Conservation (phyloP, 495 filamentous ascomycete genomes). For the Barbatosphaeria neglecta region DNA sequence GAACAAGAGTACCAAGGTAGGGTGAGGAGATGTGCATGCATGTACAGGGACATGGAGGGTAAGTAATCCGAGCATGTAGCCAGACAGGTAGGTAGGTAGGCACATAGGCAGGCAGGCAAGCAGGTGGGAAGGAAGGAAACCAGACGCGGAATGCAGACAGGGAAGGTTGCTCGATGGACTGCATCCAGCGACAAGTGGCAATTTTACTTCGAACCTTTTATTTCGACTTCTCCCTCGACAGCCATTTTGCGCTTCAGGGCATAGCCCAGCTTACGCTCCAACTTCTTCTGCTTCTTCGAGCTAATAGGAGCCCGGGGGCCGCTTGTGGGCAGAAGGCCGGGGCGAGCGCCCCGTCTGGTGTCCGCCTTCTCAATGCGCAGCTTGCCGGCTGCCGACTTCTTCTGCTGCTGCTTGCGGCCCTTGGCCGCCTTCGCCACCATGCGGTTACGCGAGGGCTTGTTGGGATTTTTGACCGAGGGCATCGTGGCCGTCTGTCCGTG, state of each 20-base stretch:
- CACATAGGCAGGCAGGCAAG: no score
- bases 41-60: no score
- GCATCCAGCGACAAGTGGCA: no score
- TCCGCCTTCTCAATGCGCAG: constrained; percentile 19
- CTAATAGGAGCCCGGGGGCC: constrained; percentile 26
- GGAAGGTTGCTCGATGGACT: background rate
- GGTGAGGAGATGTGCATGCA: no score
- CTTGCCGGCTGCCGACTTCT: constrained; percentile 10
- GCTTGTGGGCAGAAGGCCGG: constrained; percentile 30
- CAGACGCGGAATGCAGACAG: background rate
- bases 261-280: constrained; percentile 26
- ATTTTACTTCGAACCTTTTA: constrained; percentile 25
- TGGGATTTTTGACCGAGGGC: constrained; percentile 35
- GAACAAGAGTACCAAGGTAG: no score
- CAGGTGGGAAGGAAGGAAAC: no score
- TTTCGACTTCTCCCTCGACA: constrained; percentile 24
- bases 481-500: constrained; percentile 8
- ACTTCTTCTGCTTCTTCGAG: constrained; percentile 31
- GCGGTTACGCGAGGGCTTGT: constrained; percentile 30
- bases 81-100: no score
- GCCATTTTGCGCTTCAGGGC: constrained; percentile 30
- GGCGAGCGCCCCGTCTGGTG: constrained; percentile 19
- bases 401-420: constrained; percentile 14
- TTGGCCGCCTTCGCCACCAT: constrained; percentile 21
- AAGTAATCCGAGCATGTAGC: no score